Percentiles rank a stretch among this genome's conserved stretches.
These are phyloP conservation scores for Trichocomaceae sp. DNA, from an alignment of 2,329 filamentous ascomycete genomes.

Conservation along the genomic window DNA sequence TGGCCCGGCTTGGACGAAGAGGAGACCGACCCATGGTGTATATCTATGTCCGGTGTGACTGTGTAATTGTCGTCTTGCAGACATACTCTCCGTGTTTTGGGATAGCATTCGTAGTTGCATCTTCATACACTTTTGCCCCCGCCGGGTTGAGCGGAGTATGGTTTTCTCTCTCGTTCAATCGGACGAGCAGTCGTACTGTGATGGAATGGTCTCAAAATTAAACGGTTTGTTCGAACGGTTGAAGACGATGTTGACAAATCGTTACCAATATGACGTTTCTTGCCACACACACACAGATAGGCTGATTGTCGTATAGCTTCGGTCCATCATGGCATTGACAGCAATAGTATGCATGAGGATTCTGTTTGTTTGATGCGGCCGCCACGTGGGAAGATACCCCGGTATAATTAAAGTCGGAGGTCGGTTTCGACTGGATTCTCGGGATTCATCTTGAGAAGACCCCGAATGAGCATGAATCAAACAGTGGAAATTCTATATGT, in stretches of 20 bases:
- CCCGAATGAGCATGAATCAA: too few species aligned
- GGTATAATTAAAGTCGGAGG: too few species aligned
- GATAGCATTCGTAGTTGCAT: slow-evolving; percentile 14
- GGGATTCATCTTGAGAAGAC: too few species aligned
- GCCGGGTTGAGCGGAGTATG: slow-evolving; percentile 55
- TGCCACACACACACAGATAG: slow-evolving; percentile 30
- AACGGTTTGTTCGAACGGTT: too few species aligned
- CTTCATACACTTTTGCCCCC: slow-evolving; percentile 53
- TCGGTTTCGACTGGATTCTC: too few species aligned
- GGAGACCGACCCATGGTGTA: slow-evolving; percentile 12
- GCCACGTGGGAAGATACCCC: slow-evolving; percentile 6
- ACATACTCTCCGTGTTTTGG: slow-evolving; percentile 38
- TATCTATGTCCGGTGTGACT: slow-evolving; percentile 26
- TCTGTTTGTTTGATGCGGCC: slow-evolving; percentile 1
- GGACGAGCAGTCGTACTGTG: slow-evolving; percentile 42
- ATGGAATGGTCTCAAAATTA: too few species aligned
- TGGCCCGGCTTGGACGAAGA: slow-evolving; percentile 15
- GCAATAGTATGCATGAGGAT: slow-evolving; percentile 30
- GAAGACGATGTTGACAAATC: too few species aligned
- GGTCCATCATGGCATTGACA: slow-evolving; percentile 35
- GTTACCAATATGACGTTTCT: too few species aligned
- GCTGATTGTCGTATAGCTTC: slow-evolving; percentile 30
- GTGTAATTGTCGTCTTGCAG: slow-evolving; percentile 54
- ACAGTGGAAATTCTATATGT: too few species aligned
- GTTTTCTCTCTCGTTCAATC: slow-evolving; percentile 60